Evolutionary conservation across 1,139 yeast species (phyloP).

Genomic region (Candida frijolesensis): DNA sequence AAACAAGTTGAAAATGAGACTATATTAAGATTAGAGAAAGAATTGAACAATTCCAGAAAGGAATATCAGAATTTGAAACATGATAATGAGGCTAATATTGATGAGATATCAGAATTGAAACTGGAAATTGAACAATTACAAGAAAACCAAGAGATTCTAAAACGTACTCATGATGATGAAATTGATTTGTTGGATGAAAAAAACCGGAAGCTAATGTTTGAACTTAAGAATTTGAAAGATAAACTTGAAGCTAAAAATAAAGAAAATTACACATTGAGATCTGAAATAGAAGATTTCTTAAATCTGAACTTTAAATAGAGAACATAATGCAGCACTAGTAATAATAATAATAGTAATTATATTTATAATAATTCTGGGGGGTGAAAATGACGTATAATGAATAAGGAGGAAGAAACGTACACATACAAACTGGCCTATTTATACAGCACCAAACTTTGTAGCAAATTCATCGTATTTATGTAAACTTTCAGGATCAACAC

Average conservation of each 20-base stretch:
- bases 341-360: not conserved
- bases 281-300: constrained; percentile 1
- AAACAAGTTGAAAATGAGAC: not conserved
- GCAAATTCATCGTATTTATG: constrained; percentile 29
- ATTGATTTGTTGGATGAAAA: not conserved
- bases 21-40: not conserved
- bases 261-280: not conserved
- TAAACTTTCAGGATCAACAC: constrained; percentile 86
- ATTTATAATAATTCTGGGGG: not conserved
- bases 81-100: not conserved
- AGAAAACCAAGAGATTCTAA: not conserved
- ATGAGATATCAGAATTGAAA: not conserved
- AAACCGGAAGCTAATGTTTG: not conserved
- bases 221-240: not conserved
- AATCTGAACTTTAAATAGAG: constrained; percentile 2
- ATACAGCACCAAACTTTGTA: constrained; percentile 2
- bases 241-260: not conserved
- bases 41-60: not conserved
- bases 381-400: constrained; percentile 1
- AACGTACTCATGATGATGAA: not conserved
- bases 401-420: not conserved
- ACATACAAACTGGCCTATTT: not conserved
- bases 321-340: not conserved
- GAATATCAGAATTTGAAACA: not conserved
- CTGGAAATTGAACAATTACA: not conserved